phyloP scores from a whole-genome alignment of 1,284 basidiomycete species.

The Moesziomyces sp. region DNA sequence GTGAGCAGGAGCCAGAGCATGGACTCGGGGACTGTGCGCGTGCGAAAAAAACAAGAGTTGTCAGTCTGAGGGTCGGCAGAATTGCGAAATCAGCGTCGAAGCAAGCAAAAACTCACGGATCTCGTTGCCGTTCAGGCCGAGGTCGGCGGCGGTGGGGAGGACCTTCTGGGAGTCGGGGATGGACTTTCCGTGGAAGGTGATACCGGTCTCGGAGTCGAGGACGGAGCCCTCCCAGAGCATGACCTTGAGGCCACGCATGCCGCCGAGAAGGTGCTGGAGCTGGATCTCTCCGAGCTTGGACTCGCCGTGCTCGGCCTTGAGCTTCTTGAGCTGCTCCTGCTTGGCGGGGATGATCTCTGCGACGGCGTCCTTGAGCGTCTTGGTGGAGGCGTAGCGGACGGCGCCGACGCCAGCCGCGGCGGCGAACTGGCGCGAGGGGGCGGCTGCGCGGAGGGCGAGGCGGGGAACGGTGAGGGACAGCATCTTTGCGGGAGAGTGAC shows the following conservation, averaged over 20 bases:
- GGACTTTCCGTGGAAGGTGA: conserved; percentile 67
- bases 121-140: conserved; percentile 65
- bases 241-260: conserved; percentile 67
- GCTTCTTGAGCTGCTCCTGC: conserved; percentile 66
- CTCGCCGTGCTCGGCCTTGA: conserved; percentile 65
- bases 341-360: conserved; percentile 65
- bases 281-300: conserved; percentile 64
- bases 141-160: conserved; percentile 62
- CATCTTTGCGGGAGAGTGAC: conserved; percentile 36
- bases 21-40: conserved; percentile 63
- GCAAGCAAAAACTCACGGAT: conserved; percentile 54
- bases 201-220: conserved; percentile 65
- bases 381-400: conserved; percentile 64
- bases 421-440: conserved; percentile 63
- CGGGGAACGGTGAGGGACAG: conserved; percentile 64
- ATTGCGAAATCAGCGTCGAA: not conserved
- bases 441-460: conserved; percentile 59
- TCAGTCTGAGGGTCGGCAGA: not conserved
- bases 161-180: conserved; percentile 67
- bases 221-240: conserved; percentile 68
- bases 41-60: not conserved
- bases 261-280: conserved; percentile 65
- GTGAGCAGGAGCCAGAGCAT: conserved; percentile 68
- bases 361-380: conserved; percentile 65
- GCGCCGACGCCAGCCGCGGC: conserved; percentile 50